Base-by-base conservation (phyloP, 106 monocot species). In the Agapanthus africanus region DNA sequence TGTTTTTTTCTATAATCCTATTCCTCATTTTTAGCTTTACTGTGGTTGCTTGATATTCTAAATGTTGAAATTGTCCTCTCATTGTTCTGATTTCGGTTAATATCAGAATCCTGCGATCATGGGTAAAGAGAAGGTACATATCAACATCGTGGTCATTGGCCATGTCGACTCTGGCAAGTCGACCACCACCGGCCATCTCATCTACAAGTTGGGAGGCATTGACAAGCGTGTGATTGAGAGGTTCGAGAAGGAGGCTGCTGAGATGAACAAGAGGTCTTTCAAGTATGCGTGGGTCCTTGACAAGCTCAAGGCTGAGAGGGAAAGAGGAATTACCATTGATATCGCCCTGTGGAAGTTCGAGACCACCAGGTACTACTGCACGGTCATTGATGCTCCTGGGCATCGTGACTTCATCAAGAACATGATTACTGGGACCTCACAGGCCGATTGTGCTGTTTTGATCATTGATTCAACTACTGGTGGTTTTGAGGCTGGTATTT, bases 221-320 rank as follows among this genome's bases (percentile, higher is more conserved):
- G 84, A 84, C 80, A 84, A 84, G 80, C 84, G 84, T 84, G 84
- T 84, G 25, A 84, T 84, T 63, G 84, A 84, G 74, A 73, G 84
- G 23, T 84, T 84, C 19, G 84, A 84, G 74, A 84, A 84, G 74
- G 84, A 84, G 41, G 75, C 67, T 67, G 68, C 67, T 44, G 75
- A 75, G 57, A 75, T 75, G 75, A 75, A 75, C 67, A 84, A 84
- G 51, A 80, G 84, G 66, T 84, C 84, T 38, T 84, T 84, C 80
- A 84, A 84, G 73, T 84, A 84, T 37, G 84, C 84, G 0, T 84
- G 84, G 84, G 84, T 84, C 16, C 84, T 84, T 71, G 84, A 84
- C 80, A 84, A 84, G 74, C 84, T 84, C 54, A 84, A 84, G 84
- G 84, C 84, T 4, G 84, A 84, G 77, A 69, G 80, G 41, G 84